A percentile compares a stretch with the other conserved stretches of the same genome.
Conservation (phyloP, 2,329 filamentous ascomycete genomes). For the Penicillium italicum region DNA sequence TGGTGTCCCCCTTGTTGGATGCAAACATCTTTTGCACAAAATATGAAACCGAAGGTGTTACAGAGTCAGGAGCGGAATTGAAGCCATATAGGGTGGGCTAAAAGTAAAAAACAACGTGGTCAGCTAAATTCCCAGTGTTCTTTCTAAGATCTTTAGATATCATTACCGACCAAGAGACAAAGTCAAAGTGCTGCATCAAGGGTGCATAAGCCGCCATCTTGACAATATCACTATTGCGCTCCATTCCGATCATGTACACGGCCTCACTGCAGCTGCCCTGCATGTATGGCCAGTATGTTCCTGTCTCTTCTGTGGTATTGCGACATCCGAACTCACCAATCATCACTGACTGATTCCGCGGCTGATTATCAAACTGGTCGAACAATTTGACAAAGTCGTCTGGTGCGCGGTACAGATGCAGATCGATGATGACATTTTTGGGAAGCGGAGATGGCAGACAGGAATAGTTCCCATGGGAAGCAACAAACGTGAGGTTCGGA, state of each 20-base stretch:
- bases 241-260: slow-evolving; percentile 57
- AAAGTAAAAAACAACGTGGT: background rate
- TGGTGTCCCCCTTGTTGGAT: slow-evolving; percentile 29
- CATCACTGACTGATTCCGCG: slow-evolving; percentile 30
- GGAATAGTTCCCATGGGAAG: slow-evolving; percentile 39
- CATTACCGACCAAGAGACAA: slow-evolving; percentile 35
- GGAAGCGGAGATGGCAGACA: slow-evolving; percentile 29
- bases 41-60: slow-evolving; percentile 35
- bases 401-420: slow-evolving; percentile 53
- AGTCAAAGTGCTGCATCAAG: slow-evolving; percentile 35
- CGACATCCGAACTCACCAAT: slow-evolving; percentile 33
- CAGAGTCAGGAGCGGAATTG: slow-evolving; percentile 26
- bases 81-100: slow-evolving; percentile 37
- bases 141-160: background rate
- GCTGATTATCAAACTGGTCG: slow-evolving; percentile 53
- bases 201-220: slow-evolving; percentile 39
- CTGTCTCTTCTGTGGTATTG: slow-evolving; percentile 17
- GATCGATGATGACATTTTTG: slow-evolving; percentile 45
- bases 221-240: slow-evolving; percentile 39
- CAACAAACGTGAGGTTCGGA: slow-evolving; percentile 55
- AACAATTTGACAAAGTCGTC: slow-evolving; percentile 52
- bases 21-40: slow-evolving; percentile 39
- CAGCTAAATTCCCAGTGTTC: background rate
- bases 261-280: slow-evolving; percentile 60
- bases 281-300: slow-evolving; percentile 28